Base-by-base conservation (phyloP, 306 rosid species). In the Phaseolus lunatus region DNA sequence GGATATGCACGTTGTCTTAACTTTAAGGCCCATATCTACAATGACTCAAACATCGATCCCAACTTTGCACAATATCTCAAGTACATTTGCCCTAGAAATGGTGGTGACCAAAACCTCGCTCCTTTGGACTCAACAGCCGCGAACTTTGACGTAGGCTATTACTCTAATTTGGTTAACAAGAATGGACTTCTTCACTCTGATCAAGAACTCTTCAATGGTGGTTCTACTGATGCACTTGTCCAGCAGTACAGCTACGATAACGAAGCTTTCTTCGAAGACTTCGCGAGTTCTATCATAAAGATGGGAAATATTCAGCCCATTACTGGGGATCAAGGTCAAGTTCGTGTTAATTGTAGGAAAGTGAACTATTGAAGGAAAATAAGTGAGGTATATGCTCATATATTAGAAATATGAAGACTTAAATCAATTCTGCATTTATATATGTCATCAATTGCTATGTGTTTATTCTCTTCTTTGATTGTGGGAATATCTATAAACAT, bases 301-400 rank as follows among this genome's bases (percentile, higher is more conserved):
- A 84, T 86, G 87, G 90, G 90, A 54, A 82, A 88, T 24, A 80
- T 88, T 18, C 75, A 71, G 79, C 88, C 92, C 3, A 81, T 88
- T 61, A 75, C 69, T 4, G 88, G 88, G 19, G 23, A 14, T 12
- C 62, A 54, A 45, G 87, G 92, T 41, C 78, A 86, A 72, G 45
- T 88, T 48, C 88, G 92, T 49, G 1, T 13, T 9, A 71, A 80
- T 11, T 88, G 92, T 50, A 86, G 88, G 83, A 70, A 7, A 67
- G 81, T 80, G 41, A 87, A 82, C 84, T 33, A 6, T 33, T 33
- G 6, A 33, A 33, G 9, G 39, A 33, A 33, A 33, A 1, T 33
- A 33, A 33, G 7, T 33, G 39, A 33, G 9, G 39, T 33, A 33
- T 6, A 33, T 33, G 9, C 35, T 31, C 35, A 31, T 31, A 31